These are phyloP conservation scores for Pugionium cornutum DNA, from an alignment of 345 rosid genomes.

Conservation along the genomic window DNA sequence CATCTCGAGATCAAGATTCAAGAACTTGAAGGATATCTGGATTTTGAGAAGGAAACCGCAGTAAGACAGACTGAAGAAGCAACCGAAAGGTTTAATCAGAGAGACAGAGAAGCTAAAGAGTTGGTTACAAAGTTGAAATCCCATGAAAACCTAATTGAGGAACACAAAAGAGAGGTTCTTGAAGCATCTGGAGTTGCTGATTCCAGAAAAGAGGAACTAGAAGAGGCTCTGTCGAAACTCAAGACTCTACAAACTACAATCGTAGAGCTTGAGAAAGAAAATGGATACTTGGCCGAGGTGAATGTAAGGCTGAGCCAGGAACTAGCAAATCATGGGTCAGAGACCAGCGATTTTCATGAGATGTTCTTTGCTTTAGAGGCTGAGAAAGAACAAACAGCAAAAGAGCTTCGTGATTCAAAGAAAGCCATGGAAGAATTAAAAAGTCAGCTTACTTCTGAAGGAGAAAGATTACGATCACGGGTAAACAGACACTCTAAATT, in stretches of 20 bases:
- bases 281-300: slow-evolving; percentile 66
- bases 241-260: slow-evolving; percentile 54
- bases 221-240: slow-evolving; percentile 51
- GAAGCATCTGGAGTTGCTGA: slow-evolving; percentile 59
- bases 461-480: slow-evolving; percentile 67
- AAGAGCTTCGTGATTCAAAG: slow-evolving; percentile 63
- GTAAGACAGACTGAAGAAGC: slow-evolving; percentile 48
- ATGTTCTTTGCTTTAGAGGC: slow-evolving; percentile 48
- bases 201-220: slow-evolving; percentile 57
- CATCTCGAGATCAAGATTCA: slow-evolving; percentile 70
- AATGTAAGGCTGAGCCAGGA: slow-evolving; percentile 71
- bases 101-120: slow-evolving; percentile 57
- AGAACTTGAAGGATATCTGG: slow-evolving; percentile 65
- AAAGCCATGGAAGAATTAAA: slow-evolving; percentile 57
- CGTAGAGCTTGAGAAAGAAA: slow-evolving; percentile 72
- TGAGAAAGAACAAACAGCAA: slow-evolving; percentile 65
- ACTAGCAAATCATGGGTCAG: slow-evolving; percentile 60
- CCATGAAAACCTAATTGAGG: slow-evolving; percentile 54
- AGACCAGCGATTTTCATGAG: slow-evolving; percentile 50
- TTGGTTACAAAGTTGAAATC: slow-evolving; percentile 54
- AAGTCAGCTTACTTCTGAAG: slow-evolving; percentile 61
- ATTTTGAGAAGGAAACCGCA: slow-evolving; percentile 38
- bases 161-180: slow-evolving; percentile 48
- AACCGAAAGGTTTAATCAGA: slow-evolving; percentile 43
- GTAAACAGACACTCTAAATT: slow-evolving; percentile 35